Evolutionary conservation across 192 early-diverging fungal species (phyloP), one percentile per base, ranked within the genome.

Genomic region (Tieghemiomyces parasiticus): DNA sequence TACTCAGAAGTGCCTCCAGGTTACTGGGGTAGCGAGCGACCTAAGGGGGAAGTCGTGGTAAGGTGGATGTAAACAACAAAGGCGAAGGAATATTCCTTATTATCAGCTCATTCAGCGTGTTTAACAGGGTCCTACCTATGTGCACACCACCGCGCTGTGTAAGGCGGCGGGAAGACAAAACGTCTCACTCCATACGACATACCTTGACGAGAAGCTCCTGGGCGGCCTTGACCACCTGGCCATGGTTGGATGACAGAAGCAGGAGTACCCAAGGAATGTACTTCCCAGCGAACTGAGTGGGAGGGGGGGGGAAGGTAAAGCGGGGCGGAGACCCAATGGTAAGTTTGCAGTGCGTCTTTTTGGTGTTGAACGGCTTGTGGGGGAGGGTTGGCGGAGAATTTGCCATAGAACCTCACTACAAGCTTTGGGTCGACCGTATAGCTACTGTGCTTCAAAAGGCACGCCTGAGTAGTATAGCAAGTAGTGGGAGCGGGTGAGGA

Each of bases 401-500:
- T n/a, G n/a, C n/a, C n/a, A n/a, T n/a, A n/a, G n/a, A n/a, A n/a
- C 38, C 16, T 10, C 38, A 42, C 38, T 10, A 42, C 38, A 16
- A 16, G 38, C 6, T 42, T 16, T 6, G 8, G 6, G 38, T 42
- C 38, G 38, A 42, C 38, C 16, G 8, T 6, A 42, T 16, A 6
- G 8, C 38, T 42, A 42, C 16, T 42, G 16, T 42, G 38, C 38
- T 16, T 42, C 16, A 42, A 16, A 16, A 6, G 16, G 38, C 8
- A 16, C 38, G 38, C 38, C 38, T 42, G 38, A 16, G 38, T 52
- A 59, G 47, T 48, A 58, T 16, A 22, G 42, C 51, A 30, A 22
- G 52, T 13, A n/a, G n/a, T n/a, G n/a, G n/a, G n/a, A n/a, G n/a
- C n/a, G n/a, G n/a, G n/a, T 3, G 24, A 25, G 8, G 35, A 35